Base-by-base conservation (phyloP, 768 basidiomycete genomes). In the Obba rivulosa region DNA sequence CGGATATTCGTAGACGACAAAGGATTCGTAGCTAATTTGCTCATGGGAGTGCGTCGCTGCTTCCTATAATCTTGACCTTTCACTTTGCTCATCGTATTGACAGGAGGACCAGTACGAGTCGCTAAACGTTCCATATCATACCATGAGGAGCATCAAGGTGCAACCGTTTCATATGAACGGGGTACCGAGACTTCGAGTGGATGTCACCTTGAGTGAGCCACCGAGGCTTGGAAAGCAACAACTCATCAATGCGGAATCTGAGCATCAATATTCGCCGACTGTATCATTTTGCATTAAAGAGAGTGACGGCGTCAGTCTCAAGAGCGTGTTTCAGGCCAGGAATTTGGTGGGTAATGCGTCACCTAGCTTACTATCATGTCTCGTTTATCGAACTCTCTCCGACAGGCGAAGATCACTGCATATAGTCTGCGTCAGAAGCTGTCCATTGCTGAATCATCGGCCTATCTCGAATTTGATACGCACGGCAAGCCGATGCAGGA, bases 61-160 rank as follows among this genome's bases (percentile, higher is more conserved):
- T 3, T 31, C 34, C 10, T 22, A 16, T 17, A n/a, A 24, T 35
- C 43, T 3, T 20, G n/a, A 37, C 13, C 11, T 21, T 34, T 24
- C 8, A 23, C 18, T 34, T n/a, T 35, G 21, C 71, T 34, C 60
- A 72, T 71, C 71, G 56, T 25, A 46, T 52, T 13, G 5, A 16
- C 37, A 62, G 80, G 75, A 69, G 16, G 78, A 75, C 49, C 58
- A 65, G 38, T 69, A 75, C 38, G 81, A 83, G 35, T 79, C 77
- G 3, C 62, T 83, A 18, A 68, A 72, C 44, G 62, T 79, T 2
- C 63, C 66, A 3, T 81, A 76, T 58, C 34, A 58, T 0, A 64
- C 59, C 17, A 50, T 77, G 18, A 44, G 65, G 11, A 56, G 54
- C 21, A 53, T 58, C 18, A 24, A 40, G 17, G 22, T 55, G 2